Conservation (phyloP, 2,329 filamentous ascomycete species). For the Fusarium pilosicola region DNA sequence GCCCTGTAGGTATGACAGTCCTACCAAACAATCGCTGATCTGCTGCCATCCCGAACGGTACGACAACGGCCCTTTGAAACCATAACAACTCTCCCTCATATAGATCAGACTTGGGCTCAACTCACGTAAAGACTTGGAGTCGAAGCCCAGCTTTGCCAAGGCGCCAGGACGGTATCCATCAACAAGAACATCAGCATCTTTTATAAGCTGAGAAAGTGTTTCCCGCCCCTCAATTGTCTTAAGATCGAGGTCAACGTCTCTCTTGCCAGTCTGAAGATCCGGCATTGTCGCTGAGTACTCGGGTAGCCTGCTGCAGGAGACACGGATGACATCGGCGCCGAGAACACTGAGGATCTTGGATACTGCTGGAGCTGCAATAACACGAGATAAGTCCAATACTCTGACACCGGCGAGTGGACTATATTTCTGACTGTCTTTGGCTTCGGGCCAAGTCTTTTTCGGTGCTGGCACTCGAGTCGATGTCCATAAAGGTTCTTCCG, state of each 20-base stretch:
- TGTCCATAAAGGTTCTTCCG: background rate
- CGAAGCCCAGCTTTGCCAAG: background rate
- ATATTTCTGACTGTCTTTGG: background rate
- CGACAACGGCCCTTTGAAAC: background rate
- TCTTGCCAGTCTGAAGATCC: background rate
- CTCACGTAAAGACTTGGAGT: background rate
- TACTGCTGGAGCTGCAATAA: background rate
- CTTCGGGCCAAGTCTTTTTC: background rate
- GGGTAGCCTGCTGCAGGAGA: background rate
- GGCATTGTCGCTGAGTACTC: background rate
- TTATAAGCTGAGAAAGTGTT: background rate
- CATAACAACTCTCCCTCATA: background rate
- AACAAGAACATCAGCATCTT: background rate
- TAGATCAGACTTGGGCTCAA: background rate
- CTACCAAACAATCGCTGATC: background rate
- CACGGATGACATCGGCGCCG: background rate
- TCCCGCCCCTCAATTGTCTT: background rate
- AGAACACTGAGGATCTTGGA: background rate
- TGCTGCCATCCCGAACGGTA: background rate
- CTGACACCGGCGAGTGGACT: background rate
- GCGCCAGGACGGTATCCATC: background rate
- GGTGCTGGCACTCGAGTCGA: background rate
- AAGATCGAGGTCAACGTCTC: background rate
- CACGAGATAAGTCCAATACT: background rate
- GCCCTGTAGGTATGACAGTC: background rate